Evolutionary conservation across 2,329 filamentous ascomycete genomes (phyloP).

Genomic region (Cercospora nicotianae): DNA sequence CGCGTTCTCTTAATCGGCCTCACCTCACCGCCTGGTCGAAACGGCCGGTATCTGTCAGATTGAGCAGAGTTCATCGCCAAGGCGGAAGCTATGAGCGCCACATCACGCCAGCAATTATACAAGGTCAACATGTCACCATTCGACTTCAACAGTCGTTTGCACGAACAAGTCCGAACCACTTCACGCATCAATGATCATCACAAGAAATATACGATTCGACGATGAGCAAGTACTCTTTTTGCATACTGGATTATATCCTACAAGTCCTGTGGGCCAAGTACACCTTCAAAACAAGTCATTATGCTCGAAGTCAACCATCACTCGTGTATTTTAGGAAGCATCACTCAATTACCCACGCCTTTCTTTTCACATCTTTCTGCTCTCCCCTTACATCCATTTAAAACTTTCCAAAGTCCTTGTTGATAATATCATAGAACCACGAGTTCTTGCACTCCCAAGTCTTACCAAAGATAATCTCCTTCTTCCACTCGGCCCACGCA

Average conservation of each 20-base stretch:
- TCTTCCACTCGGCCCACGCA: slow-evolving; percentile 9
- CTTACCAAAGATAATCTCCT: background rate
- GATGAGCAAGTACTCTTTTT: background rate
- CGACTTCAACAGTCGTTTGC: background rate
- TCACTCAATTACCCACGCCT: background rate
- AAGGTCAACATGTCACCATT: background rate
- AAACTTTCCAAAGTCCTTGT: slow-evolving; percentile 12
- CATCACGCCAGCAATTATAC: background rate
- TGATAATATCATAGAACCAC: slow-evolving; percentile 7
- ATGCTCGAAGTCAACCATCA: background rate
- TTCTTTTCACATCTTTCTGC: background rate
- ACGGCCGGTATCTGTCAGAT: background rate
- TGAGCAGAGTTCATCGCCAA: background rate
- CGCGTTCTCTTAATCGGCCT: background rate
- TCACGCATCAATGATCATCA: background rate
- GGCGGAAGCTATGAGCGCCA: background rate
- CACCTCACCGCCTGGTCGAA: background rate
- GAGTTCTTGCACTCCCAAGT: slow-evolving; percentile 16
- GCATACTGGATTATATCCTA: background rate
- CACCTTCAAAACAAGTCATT: background rate
- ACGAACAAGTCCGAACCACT: background rate
- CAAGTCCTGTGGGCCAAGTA: background rate
- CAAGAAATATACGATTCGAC: background rate
- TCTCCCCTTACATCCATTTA: background rate
- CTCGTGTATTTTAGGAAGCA: background rate